Conservation (phyloP, 2,329 filamentous ascomycete genomes). For the Penicillium griseofulvum region DNA sequence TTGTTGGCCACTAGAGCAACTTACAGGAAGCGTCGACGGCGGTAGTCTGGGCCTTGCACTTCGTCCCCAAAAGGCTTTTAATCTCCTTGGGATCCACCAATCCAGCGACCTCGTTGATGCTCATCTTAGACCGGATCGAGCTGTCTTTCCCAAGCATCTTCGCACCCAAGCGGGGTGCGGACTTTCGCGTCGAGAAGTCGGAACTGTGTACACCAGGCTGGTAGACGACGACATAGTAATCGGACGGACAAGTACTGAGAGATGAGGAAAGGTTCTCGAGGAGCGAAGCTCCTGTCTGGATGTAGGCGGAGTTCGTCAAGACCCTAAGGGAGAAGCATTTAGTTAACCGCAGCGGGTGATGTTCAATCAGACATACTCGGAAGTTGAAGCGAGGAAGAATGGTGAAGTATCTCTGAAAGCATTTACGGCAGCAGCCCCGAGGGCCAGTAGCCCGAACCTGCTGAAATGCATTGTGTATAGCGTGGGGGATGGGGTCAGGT, state of each 20-base stretch:
- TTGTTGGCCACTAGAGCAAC: conserved; percentile 18
- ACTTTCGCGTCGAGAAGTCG: conserved; percentile 60
- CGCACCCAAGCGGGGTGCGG: conserved; percentile 54
- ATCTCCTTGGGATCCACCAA: conserved; percentile 46
- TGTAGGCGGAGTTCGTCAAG: conserved; percentile 39
- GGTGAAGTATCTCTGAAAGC: conserved; percentile 87
- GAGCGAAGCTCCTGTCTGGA: conserved; percentile 47
- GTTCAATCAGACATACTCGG: conserved; percentile 59
- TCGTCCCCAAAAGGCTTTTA: conserved; percentile 42
- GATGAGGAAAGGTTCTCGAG: conserved; percentile 43
- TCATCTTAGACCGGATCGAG: conserved; percentile 54
- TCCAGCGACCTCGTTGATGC: conserved; percentile 55
- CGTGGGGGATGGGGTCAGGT: conserved; percentile 18
- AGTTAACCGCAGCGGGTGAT: conserved; percentile 19
- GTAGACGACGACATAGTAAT: conserved; percentile 72
- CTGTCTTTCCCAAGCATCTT: conserved; percentile 50
- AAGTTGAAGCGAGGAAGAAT: conserved; percentile 82
- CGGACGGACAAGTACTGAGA: conserved; percentile 67
- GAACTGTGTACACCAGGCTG: conserved; percentile 71
- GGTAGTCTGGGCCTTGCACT: conserved; percentile 48
- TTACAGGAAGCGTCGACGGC: conserved; percentile 46
- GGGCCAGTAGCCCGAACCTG: conserved; percentile 47
- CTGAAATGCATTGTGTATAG: conserved; percentile 42
- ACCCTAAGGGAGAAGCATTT: conserved; percentile 34
- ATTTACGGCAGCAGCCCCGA: conserved; percentile 58